Conservation (phyloP, 345 rosid species). For the Firmiana major region DNA sequence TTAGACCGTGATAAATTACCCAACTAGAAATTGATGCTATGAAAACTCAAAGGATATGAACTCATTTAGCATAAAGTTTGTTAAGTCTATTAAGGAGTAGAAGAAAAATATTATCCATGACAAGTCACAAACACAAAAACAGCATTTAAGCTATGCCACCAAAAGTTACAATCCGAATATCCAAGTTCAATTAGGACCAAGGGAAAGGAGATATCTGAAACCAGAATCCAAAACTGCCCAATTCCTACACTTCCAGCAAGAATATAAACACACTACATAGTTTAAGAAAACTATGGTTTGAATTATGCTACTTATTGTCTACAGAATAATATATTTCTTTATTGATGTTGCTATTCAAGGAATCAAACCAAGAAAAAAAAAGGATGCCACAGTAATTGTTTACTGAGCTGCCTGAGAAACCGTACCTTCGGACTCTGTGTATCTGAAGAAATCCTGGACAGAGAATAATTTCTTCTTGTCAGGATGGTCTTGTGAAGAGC, state of each 20-base stretch:
- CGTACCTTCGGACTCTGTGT: conserved; percentile 95
- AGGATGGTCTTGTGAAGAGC: conserved; percentile 79
- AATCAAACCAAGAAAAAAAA: neutral
- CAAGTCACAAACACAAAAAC: neutral
- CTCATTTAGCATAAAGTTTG: neutral
- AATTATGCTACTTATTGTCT: neutral
- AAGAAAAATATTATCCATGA: neutral
- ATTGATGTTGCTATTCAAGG: neutral
- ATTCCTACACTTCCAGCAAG: neutral
- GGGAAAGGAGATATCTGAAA: neutral
- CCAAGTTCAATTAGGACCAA: neutral
- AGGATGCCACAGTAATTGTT: conserved; percentile 2
- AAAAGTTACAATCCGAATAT: neutral
- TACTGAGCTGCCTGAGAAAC: conserved; percentile 10
- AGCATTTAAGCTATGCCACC: neutral
- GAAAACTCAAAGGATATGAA: neutral
- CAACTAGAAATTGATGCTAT: neutral
- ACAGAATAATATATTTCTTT: conserved; percentile 1
- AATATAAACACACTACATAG: neutral
- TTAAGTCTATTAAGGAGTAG: neutral
- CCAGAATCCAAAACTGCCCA: neutral
- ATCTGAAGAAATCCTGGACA: conserved; percentile 98
- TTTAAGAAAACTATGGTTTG: neutral
- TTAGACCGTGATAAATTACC: neutral
- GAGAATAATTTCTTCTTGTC: conserved; percentile 94